These are phyloP conservation scores for Termitomyces sp. DNA, from an alignment of 768 basidiomycete genomes.

Conservation along the genomic window DNA sequence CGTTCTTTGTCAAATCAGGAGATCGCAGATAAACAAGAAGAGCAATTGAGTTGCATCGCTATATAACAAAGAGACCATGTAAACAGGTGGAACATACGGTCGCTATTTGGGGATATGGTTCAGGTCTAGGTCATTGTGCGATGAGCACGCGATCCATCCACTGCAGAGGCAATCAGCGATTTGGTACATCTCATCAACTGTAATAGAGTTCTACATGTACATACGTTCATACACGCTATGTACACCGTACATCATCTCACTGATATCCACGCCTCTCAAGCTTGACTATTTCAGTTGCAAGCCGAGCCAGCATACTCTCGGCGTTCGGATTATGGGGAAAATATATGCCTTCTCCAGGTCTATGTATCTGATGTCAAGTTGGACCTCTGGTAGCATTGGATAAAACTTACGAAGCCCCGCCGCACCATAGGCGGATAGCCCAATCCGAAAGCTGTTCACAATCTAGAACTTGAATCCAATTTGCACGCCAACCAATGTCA, in stretches of 20 bases:
- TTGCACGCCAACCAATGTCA: conserved; percentile 67
- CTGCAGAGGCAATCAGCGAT: not conserved
- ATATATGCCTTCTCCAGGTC: conserved; percentile 58
- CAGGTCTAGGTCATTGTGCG: conserved; percentile 15
- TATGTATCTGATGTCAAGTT: conserved; percentile 17
- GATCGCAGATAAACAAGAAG: not conserved
- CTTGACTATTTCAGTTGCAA: conserved; percentile 58
- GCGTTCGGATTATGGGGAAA: conserved; percentile 67
- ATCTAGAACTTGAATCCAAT: conserved; percentile 67
- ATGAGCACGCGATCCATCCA: conserved; percentile 9
- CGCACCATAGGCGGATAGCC: conserved; percentile 47
- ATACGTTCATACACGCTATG: not conserved
- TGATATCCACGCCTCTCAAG: conserved; percentile 38
- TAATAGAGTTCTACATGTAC: not conserved
- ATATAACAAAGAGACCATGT: not conserved
- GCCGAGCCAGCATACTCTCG: conserved; percentile 57
- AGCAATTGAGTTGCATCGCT: not conserved
- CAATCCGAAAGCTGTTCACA: conserved; percentile 47
- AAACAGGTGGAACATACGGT: not conserved
- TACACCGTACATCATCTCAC: not conserved
- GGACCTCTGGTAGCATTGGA: not conserved
- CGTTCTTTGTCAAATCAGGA: conserved; percentile 5
- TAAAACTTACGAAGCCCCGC: conserved; percentile 56
- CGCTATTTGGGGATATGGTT: not conserved
- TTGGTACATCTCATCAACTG: not conserved